Percentiles rank a stretch among this genome's conserved stretches.
These are phyloP conservation scores for Macrocybe gigantea DNA, from an alignment of 768 basidiomycete species.

Conservation along the genomic window DNA sequence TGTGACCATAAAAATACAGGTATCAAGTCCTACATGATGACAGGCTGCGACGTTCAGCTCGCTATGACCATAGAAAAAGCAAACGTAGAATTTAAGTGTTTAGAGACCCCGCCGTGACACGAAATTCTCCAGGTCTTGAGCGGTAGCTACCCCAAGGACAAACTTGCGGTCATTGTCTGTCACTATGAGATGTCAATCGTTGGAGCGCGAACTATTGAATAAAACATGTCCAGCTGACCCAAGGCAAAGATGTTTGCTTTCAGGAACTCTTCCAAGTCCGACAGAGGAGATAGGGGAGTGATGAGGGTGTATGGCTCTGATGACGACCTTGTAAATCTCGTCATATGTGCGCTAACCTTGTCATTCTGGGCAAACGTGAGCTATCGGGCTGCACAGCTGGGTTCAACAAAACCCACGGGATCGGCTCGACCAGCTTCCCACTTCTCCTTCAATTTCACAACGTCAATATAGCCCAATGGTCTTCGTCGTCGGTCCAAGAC, in stretches of 20 bases:
- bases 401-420: slow-evolving; percentile 43
- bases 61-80: background rate
- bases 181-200: slow-evolving; percentile 38
- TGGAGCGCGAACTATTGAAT: background rate
- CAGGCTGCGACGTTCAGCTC: too few species aligned
- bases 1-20: too few species aligned
- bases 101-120: slow-evolving; percentile 42
- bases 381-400: background rate
- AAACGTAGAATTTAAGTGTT: background rate
- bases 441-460: slow-evolving; percentile 63
- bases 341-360: slow-evolving; percentile 65
- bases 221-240: slow-evolving; percentile 33
- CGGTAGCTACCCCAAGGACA: slow-evolving; percentile 74
- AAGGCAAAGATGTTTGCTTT: slow-evolving; percentile 68
- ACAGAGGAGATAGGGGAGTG: slow-evolving; percentile 73
- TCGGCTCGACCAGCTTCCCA: slow-evolving; percentile 73
- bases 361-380: slow-evolving; percentile 44
- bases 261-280: slow-evolving; percentile 79
- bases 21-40: too few species aligned
- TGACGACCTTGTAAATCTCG: slow-evolving; percentile 61
- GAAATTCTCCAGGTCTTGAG: slow-evolving; percentile 67
- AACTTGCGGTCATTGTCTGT: slow-evolving; percentile 81
- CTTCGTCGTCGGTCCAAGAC: slow-evolving; percentile 68
- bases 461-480: slow-evolving; percentile 83
- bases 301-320: slow-evolving; percentile 72